phyloP scores from a whole-genome alignment of 2,329 filamentous ascomycete genomes.

The Chrysosporium queenslandicum region DNA sequence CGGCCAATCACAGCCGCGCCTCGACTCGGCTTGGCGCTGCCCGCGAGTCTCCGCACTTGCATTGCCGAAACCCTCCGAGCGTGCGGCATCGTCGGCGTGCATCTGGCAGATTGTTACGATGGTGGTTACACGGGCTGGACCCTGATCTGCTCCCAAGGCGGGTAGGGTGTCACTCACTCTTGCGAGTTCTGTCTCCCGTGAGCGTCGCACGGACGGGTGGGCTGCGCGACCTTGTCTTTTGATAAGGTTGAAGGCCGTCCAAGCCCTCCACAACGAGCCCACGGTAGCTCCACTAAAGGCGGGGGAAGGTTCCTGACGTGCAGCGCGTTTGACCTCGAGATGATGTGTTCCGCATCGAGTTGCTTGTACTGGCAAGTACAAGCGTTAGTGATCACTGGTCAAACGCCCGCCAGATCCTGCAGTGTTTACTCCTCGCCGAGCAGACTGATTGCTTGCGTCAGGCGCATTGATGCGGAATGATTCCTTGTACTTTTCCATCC shows the following conservation, averaged over 20 bases:
- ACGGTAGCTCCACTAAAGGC: neutral
- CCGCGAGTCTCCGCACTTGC: neutral
- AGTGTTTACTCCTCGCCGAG: no score
- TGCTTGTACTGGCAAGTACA: conserved; percentile 2
- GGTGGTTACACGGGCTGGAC: neutral
- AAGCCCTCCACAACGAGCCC: neutral
- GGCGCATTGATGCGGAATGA: no score
- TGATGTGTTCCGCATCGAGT: neutral
- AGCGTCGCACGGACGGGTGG: neutral
- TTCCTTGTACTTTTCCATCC: no score
- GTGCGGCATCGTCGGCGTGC: neutral
- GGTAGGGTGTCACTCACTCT: no score
- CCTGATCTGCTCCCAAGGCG: no score
- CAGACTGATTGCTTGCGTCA: no score
- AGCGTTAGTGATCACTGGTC: neutral
- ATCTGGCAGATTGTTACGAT: no score
- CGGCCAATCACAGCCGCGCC: neutral
- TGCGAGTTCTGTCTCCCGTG: no score
- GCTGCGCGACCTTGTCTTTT: neutral
- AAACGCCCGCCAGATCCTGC: neutral
- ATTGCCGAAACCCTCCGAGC: neutral
- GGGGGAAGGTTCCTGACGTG: neutral
- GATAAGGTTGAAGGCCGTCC: neutral
- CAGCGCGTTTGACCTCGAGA: neutral
- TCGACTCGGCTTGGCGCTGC: neutral